These are phyloP conservation scores for Paraglomus brasilianum DNA, from an alignment of 192 early-diverging fungal genomes.

Conservation along the genomic window DNA sequence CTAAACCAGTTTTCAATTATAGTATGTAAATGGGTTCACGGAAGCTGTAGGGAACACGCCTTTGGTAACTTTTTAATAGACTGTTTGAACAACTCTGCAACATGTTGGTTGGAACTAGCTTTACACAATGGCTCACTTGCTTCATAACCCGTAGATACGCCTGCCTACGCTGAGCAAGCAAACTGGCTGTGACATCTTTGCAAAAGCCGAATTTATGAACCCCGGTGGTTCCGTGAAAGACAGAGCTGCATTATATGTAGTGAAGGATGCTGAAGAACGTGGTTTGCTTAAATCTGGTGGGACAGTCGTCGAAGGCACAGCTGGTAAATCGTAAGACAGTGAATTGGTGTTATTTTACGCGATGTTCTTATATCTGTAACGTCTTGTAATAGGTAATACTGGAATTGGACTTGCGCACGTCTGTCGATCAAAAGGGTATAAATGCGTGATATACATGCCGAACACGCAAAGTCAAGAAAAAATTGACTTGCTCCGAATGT, in stretches of 20 bases:
- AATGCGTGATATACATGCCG: slow-evolving; percentile 97
- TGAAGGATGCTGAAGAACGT: slow-evolving; percentile 87
- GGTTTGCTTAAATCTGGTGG: slow-evolving; percentile 85
- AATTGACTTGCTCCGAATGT: slow-evolving; percentile 87
- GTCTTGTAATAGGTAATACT: slow-evolving; percentile 66
- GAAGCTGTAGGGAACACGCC: slow-evolving; percentile 93
- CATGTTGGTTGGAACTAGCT: background rate
- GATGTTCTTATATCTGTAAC: slow-evolving; percentile 8
- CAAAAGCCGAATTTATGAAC: slow-evolving; percentile 98
- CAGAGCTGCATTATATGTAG: slow-evolving; percentile 89
- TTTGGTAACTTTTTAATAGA: slow-evolving; percentile 55
- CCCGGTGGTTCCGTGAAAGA: slow-evolving; percentile 97
- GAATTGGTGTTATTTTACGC: background rate
- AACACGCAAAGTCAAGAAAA: slow-evolving; percentile 95
- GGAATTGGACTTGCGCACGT: slow-evolving; percentile 96
- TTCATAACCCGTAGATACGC: slow-evolving; percentile 52
- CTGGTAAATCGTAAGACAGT: slow-evolving; percentile 43
- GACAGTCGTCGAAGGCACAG: slow-evolving; percentile 86
- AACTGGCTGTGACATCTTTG: slow-evolving; percentile 84
- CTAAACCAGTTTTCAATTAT: background rate
- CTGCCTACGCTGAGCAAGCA: slow-evolving; percentile 68
- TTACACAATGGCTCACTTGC: background rate
- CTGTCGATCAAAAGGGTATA: slow-evolving; percentile 90
- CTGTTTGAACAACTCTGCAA: background rate
- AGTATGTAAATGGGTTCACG: slow-evolving; percentile 70